These are phyloP conservation scores for Phialemonium atrogriseum DNA, from an alignment of 2,329 filamentous ascomycete species.

Conservation along the genomic window DNA sequence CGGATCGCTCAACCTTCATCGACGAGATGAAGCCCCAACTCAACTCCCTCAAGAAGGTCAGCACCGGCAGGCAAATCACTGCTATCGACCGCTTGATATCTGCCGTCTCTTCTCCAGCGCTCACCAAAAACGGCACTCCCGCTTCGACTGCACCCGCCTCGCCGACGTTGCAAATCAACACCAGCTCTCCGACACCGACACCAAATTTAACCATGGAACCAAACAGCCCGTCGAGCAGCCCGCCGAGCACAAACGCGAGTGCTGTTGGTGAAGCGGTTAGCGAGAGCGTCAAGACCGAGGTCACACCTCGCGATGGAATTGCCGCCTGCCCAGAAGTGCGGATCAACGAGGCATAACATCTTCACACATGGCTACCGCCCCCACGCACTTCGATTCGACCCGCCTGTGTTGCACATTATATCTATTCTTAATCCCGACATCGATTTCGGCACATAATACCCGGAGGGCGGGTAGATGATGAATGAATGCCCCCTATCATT, in stretches of 20 bases:
- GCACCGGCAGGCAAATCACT: conserved; percentile 57
- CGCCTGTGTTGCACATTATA: no score
- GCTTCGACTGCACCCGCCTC: conserved; percentile 19
- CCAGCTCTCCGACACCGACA: conserved; percentile 49
- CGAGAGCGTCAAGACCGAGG: conserved; percentile 9
- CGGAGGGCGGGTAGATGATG: no score
- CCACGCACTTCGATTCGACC: no score
- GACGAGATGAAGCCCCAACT: conserved; percentile 58
- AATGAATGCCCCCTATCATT: no score
- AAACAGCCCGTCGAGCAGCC: conserved; percentile 60
- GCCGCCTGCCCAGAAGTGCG: conserved; percentile 5
- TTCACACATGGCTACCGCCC: no score
- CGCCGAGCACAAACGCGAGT: conserved; percentile 55
- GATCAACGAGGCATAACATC: conserved; percentile 4
- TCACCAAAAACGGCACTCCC: conserved; percentile 19
- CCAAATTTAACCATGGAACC: conserved; percentile 60
- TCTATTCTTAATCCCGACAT: no score
- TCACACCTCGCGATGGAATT: background rate
- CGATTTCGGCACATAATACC: no score
- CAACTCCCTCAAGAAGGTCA: conserved; percentile 52
- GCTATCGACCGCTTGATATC: conserved; percentile 51
- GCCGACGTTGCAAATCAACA: conserved; percentile 33
- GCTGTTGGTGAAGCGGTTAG: conserved; percentile 32
- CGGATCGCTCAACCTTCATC: conserved; percentile 51
- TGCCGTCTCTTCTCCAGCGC: conserved; percentile 9